phyloP scores from a whole-genome alignment of 495 filamentous ascomycete species.

The Emericellopsis terricola region DNA sequence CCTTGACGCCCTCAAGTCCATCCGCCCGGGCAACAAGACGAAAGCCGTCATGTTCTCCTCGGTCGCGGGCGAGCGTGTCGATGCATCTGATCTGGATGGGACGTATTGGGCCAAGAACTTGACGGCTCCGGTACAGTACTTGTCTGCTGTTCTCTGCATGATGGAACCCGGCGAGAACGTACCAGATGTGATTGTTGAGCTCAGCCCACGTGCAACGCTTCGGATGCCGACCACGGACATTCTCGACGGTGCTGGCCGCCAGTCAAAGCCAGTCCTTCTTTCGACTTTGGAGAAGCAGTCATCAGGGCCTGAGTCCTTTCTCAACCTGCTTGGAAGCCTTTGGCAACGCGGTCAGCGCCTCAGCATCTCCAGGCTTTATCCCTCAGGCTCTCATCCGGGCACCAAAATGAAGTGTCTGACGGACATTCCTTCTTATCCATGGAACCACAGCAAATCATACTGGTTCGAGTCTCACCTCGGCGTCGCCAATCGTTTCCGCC shows the following conservation, averaged over 20 bases:
- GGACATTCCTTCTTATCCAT: slow-evolving; percentile 19
- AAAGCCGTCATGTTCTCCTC: slow-evolving; percentile 20
- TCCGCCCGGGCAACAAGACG: slow-evolving; percentile 4
- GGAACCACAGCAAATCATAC: slow-evolving; percentile 22
- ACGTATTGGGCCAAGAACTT: slow-evolving; percentile 23
- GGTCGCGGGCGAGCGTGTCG: slow-evolving; percentile 11
- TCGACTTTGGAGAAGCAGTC: neutral
- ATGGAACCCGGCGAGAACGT: slow-evolving; percentile 2
- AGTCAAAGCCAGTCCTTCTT: neutral
- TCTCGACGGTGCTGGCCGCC: slow-evolving; percentile 3
- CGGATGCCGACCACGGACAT: slow-evolving; percentile 26
- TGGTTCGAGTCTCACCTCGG: slow-evolving; percentile 23
- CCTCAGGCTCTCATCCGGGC: too few relatives aligned
- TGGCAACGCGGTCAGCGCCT: slow-evolving; percentile 19
- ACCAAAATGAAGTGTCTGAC: slow-evolving; percentile 10
- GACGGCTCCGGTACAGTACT: slow-evolving; percentile 21
- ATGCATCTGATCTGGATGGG: slow-evolving; percentile 2
- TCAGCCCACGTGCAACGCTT: slow-evolving; percentile 31
- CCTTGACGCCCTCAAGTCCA: slow-evolving; percentile 6
- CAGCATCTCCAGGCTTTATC: too few relatives aligned
- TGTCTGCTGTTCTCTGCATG: slow-evolving; percentile 9
- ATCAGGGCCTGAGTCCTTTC: neutral
- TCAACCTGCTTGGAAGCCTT: slow-evolving; percentile 6
- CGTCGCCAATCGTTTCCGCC: slow-evolving; percentile 20
- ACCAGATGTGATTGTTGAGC: slow-evolving; percentile 23